phyloP scores from a whole-genome alignment of 2,329 filamentous ascomycete species.

The Penicillium sp. region DNA sequence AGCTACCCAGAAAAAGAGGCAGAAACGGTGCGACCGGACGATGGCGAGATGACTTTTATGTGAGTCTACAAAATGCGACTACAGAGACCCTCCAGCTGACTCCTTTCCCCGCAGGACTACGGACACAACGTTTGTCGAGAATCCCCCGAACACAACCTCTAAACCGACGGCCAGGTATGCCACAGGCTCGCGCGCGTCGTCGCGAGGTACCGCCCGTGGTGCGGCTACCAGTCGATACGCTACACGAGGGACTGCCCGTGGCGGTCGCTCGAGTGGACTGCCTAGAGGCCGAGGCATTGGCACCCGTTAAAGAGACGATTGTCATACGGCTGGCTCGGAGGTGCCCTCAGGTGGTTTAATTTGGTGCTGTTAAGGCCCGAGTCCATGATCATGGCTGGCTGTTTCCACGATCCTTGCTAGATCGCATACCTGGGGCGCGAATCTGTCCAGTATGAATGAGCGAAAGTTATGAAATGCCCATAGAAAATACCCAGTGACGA shows the following conservation, averaged over 20 bases:
- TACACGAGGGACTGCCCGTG: conserved; percentile 37
- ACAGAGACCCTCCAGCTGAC: background rate
- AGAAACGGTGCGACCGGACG: conserved; percentile 41
- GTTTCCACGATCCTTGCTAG: background rate
- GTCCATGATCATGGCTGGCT: background rate
- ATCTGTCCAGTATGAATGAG: background rate
- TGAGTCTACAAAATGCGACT: conserved; percentile 45
- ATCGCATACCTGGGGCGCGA: background rate
- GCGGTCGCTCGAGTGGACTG: conserved; percentile 39
- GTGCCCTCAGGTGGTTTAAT: background rate
- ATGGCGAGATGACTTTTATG: conserved; percentile 82
- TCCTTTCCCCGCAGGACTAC: conserved; percentile 66
- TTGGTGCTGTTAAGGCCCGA: background rate
- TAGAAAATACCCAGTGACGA: background rate
- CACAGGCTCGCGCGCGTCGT: conserved; percentile 25
- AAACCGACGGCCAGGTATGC: conserved; percentile 44
- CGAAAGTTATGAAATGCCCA: conserved; percentile 1
- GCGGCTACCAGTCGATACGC: conserved; percentile 35
- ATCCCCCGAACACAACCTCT: conserved; percentile 61
- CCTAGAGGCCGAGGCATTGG: conserved; percentile 41
- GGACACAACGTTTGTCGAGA: conserved; percentile 87
- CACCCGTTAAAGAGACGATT: conserved; percentile 29
- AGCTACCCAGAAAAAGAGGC: conserved; percentile 35
- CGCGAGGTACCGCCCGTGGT: conserved; percentile 29
- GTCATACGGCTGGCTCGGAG: background rate